Conservation (phyloP, 2,329 filamentous ascomycete genomes). For the Emydomyces testavorans region DNA sequence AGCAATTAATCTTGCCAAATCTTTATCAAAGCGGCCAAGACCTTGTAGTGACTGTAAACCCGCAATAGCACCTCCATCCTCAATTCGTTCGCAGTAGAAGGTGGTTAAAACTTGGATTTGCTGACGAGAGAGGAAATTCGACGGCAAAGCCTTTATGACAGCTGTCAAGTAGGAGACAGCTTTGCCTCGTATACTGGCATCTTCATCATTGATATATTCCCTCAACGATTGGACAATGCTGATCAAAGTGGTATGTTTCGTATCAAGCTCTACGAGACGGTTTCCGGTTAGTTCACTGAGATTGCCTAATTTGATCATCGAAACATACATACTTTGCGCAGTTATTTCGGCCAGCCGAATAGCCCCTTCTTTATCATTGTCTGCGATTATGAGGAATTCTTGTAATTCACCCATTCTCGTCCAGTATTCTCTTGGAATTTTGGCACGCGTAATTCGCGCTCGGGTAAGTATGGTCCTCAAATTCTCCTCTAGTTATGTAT, state of each 20-base stretch:
- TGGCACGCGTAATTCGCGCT: too few species aligned
- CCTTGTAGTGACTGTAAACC: conserved; percentile 49
- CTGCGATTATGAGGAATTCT: conserved; percentile 39
- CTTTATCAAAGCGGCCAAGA: conserved; percentile 49
- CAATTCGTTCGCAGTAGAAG: conserved; percentile 54
- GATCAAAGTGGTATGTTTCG: conserved; percentile 49
- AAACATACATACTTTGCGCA: conserved; percentile 31
- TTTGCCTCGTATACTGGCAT: conserved; percentile 49
- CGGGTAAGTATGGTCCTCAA: too few species aligned
- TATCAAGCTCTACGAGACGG: conserved; percentile 42
- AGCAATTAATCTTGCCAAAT: conserved; percentile 44
- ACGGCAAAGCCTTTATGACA: conserved; percentile 39
- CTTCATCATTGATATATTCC: conserved; percentile 57
- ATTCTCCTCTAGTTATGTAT: too few species aligned
- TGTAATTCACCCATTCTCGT: conserved; percentile 38
- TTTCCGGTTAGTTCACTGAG: conserved; percentile 19
- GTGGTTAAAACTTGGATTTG: conserved; percentile 52
- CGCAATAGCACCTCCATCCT: conserved; percentile 50
- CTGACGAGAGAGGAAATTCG: conserved; percentile 48
- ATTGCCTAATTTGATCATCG: too few species aligned
- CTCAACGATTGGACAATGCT: conserved; percentile 52
- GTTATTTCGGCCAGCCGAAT: conserved; percentile 34
- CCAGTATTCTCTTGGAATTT: not conserved
- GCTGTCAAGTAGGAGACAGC: conserved; percentile 38
- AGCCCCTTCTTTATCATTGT: conserved; percentile 38